Conservation (phyloP, 441 rosid species). For the Croton setiger region DNA sequence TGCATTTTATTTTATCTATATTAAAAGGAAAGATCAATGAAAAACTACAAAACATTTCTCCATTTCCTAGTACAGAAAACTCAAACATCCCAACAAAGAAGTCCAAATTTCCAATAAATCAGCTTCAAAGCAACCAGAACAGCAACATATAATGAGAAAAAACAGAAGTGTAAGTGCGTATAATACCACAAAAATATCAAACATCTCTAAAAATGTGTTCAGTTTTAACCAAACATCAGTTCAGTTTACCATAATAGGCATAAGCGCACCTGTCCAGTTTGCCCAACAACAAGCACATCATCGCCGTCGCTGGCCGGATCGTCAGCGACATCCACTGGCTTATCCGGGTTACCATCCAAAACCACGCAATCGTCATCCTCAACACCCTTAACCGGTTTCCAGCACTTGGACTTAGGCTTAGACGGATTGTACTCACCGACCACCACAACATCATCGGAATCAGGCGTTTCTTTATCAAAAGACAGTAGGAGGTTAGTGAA, state of each 20-base stretch:
- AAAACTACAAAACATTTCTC: no score
- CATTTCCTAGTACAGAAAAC: neutral
- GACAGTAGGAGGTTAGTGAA: conserved; percentile 23
- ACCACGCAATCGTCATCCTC: conserved; percentile 72
- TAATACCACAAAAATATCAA: neutral
- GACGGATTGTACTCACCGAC: conserved; percentile 50
- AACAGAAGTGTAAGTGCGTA: neutral
- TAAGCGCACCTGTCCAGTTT: conserved; percentile 64
- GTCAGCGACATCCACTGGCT: conserved; percentile 23
- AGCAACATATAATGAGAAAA: neutral
- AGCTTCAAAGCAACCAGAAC: neutral
- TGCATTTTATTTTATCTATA: no score
- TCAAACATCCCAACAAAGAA: neutral
- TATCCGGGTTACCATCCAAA: conserved; percentile 74
- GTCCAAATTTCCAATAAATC: neutral
- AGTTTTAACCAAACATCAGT: neutral
- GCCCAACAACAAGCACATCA: conserved; percentile 67
- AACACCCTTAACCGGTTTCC: conserved; percentile 19
- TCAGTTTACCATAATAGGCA: neutral
- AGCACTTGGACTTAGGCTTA: conserved; percentile 21
- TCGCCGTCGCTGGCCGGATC: conserved; percentile 31
- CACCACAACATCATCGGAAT: conserved; percentile 37
- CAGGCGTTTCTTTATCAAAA: conserved; percentile 15
- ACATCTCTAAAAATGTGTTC: neutral
- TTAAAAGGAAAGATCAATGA: no score